phyloP scores from a whole-genome alignment of 495 filamentous ascomycete species.

The Trichoderma erinaceum region DNA sequence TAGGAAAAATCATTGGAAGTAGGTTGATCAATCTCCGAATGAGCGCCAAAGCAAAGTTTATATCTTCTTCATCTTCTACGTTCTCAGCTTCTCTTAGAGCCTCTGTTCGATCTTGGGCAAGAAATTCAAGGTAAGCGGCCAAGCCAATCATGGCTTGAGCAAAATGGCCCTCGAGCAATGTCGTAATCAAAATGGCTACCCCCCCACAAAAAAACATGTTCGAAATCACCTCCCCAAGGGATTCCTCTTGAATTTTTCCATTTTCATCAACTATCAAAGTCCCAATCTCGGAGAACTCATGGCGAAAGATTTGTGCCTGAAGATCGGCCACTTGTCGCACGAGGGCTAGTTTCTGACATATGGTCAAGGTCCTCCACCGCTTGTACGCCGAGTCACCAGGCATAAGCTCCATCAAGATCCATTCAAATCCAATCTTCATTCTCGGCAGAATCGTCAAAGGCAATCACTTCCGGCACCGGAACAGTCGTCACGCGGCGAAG shows the following conservation, averaged over 20 bases:
- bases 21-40: conserved; percentile 11
- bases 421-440: conserved; percentile 36
- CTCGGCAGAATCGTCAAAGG: conserved; percentile 31
- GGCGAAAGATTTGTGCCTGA: conserved; percentile 19
- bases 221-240: too few relatives aligned
- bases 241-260: too few relatives aligned
- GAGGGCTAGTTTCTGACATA: conserved; percentile 22
- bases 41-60: conserved; percentile 13
- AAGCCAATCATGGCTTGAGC: conserved; percentile 8
- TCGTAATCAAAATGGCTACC: background rate
- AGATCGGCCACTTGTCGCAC: conserved; percentile 23
- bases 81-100: conserved; percentile 16
- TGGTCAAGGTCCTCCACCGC: conserved; percentile 26
- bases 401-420: conserved; percentile 24
- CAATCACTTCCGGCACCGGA: conserved; percentile 39
- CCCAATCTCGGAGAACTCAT: conserved; percentile 22
- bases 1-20: conserved; percentile 19
- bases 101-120: background rate
- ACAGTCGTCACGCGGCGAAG: conserved; percentile 35
- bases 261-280: conserved; percentile 14
- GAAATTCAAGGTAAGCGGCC: background rate
- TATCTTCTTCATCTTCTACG: conserved; percentile 18
- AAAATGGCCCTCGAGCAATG: background rate
- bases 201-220: background rate
- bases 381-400: conserved; percentile 20